Base-by-base conservation (phyloP, 352 stramenopile species). In the Globisporangium nodosum region DNA sequence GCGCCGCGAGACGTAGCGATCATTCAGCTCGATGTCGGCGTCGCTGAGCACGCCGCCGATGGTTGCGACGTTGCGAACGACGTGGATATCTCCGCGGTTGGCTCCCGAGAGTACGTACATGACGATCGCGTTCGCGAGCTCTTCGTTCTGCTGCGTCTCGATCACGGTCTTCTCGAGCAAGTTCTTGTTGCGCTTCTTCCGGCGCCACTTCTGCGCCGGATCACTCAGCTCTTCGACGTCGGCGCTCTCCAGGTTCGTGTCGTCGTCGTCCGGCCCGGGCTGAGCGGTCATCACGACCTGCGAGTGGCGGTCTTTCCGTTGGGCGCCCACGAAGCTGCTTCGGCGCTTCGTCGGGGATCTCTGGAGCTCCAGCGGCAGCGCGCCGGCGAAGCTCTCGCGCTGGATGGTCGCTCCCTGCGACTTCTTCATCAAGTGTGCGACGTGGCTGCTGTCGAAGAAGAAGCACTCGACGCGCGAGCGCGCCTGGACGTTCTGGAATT, bases 21-120 rank as follows among this genome's bases (percentile, higher is more conserved):
- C 82, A 48, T 88, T 88, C 15, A 92, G 65, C 51, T 87, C 74
- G 35, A 92, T 90, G 33, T 85, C 70, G 13, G 73, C 75, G n/a
- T 71, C 64, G 43, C 73, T 85, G n/a, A 75, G 62, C 27, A 81
- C 53, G 8, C 68, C 68, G 6, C 82, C 82, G 27, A 92, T 67
- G 1, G 74, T 73, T 12, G 78, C 76, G 15, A 85, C 67, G 56
- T 90, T 88, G 3, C 73, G 70, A 5, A 92, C 81, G 6, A 92
- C 73, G 42, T 90, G 78, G 24, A 92, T 86, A 54, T 92, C 82
- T 16, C 82, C 82, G 16, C 82, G 78, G 39, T 92, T 87, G 6
- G 76, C 73, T 0, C 82, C 80, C 0, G 80, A 84, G n/a, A 92
- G 73, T n/a, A 89, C 73, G 63, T 92, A 92, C 46, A 90, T 49